phyloP scores from a whole-genome alignment of 2,329 filamentous ascomycete species.

The Claviceps pazoutovae region DNA sequence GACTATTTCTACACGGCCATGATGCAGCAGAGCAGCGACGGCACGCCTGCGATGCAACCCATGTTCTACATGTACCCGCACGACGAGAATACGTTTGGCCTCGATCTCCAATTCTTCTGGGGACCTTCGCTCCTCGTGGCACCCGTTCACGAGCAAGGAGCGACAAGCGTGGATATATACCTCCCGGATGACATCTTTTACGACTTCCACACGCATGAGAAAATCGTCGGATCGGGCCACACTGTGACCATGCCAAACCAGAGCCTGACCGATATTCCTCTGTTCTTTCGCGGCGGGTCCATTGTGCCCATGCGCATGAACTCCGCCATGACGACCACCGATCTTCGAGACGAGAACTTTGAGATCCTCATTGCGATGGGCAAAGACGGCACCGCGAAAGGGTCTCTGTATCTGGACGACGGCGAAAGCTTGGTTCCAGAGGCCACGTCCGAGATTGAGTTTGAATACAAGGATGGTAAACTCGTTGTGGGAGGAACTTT shows the following conservation, averaged over 20 bases:
- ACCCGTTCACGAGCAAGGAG: constrained; percentile 28
- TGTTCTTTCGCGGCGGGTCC: constrained; percentile 48
- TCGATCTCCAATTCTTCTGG: constrained; percentile 34
- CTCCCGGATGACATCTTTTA: constrained; percentile 33
- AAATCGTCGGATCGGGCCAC: constrained; percentile 23
- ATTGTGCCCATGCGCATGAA: constrained; percentile 45
- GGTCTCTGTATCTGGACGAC: constrained; percentile 61
- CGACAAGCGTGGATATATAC: constrained; percentile 27
- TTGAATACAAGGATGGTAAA: constrained; percentile 38
- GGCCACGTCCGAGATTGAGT: constrained; percentile 18
- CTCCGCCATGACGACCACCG: constrained; percentile 46
- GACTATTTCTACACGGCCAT: constrained; percentile 66
- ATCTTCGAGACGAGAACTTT: constrained; percentile 50
- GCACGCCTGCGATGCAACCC: constrained; percentile 51
- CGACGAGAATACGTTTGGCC: constrained; percentile 25
- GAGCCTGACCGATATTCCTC: constrained; percentile 36
- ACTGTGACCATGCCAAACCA: constrained; percentile 20
- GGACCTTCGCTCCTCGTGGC: constrained; percentile 29
- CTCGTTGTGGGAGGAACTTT: constrained; percentile 26
- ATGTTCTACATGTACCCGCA: constrained; percentile 55
- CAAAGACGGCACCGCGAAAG: constrained; percentile 45
- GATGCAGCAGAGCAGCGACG: constrained; percentile 40
- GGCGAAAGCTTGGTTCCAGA: constrained; percentile 41
- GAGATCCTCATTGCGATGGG: constrained; percentile 53
- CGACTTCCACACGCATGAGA: constrained; percentile 31